Conservation (phyloP, 73 alveolate genomes). For the Paramecium octaurelia region DNA sequence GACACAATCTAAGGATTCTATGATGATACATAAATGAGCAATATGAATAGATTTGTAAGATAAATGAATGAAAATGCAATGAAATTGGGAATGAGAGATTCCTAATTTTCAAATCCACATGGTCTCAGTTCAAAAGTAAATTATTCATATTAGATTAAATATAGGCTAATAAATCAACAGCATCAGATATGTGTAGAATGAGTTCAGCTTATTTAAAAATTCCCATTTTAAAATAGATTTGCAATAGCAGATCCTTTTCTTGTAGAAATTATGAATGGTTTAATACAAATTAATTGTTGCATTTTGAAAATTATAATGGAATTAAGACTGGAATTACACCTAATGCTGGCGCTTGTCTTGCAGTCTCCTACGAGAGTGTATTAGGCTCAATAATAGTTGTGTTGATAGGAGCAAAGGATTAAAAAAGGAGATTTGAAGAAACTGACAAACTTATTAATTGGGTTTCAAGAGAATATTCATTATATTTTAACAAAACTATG, state of each 20-base stretch:
- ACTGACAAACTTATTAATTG: conserved; percentile 43
- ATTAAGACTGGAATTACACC: conserved; percentile 88
- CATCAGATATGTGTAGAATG: conserved; percentile 58
- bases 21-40: neutral
- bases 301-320: conserved; percentile 68
- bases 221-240: conserved; percentile 48
- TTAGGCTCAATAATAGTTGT: conserved; percentile 27
- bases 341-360: conserved; percentile 89
- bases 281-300: conserved; percentile 78
- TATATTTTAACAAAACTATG: neutral
- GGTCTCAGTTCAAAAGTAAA: conserved; percentile 58
- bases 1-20: neutral
- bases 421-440: conserved; percentile 59
- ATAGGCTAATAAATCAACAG: conserved; percentile 62
- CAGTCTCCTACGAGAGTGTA: conserved; percentile 17
- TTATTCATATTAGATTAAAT: neutral
- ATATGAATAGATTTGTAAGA: conserved; percentile 56
- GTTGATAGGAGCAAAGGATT: conserved; percentile 49
- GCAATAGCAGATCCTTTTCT: conserved; percentile 44
- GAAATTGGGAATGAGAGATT: conserved; percentile 55
- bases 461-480: conserved; percentile 32
- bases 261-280: conserved; percentile 76
- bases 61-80: conserved; percentile 63
- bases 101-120: conserved; percentile 68
- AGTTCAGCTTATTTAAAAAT: conserved; percentile 40